Evolutionary conservation across 2,329 filamentous ascomycete genomes (phyloP).

Genomic region (Pseudogymnoascus sp.): DNA sequence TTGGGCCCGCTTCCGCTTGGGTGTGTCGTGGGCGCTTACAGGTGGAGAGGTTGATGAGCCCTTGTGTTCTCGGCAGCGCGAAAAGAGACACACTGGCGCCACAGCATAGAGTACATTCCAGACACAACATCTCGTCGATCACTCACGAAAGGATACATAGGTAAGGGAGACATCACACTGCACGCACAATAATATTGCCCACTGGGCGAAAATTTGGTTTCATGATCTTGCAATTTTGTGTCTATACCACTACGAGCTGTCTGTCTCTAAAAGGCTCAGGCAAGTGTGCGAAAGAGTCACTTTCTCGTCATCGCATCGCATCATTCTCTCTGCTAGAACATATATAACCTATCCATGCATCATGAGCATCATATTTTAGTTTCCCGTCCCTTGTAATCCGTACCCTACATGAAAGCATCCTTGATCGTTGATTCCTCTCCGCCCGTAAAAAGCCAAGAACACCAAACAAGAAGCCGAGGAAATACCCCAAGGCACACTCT

Average conservation of each 20-base stretch:
- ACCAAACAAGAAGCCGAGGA: slow-evolving; percentile 10
- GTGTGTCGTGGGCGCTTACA: slow-evolving; percentile 4
- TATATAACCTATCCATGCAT: slow-evolving; percentile 9
- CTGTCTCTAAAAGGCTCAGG: slow-evolving; percentile 4
- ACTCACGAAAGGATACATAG: not conserved
- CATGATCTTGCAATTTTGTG: slow-evolving; percentile 5
- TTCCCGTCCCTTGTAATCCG: slow-evolving; percentile 9
- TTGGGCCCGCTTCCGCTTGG: slow-evolving; percentile 3
- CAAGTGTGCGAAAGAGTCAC: not conserved
- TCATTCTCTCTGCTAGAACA: not conserved
- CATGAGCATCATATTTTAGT: slow-evolving; percentile 9
- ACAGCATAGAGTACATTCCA: not conserved
- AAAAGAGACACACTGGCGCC: not conserved
- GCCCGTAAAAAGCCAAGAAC: slow-evolving; percentile 8
- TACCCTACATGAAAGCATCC: slow-evolving; percentile 7
- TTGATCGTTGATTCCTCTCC: slow-evolving; percentile 9
- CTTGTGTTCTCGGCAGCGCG: not conserved
- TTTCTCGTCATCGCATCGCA: slow-evolving; percentile 6
- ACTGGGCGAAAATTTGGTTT: not conserved
- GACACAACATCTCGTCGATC: not conserved
- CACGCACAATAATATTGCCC: not conserved
- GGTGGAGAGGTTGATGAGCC: slow-evolving; percentile 4
- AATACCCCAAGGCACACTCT: slow-evolving; percentile 33
- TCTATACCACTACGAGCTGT: slow-evolving; percentile 1
- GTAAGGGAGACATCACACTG: not conserved